phyloP scores from a whole-genome alignment of 2,329 filamentous ascomycete species.

The Periconia sp. region DNA sequence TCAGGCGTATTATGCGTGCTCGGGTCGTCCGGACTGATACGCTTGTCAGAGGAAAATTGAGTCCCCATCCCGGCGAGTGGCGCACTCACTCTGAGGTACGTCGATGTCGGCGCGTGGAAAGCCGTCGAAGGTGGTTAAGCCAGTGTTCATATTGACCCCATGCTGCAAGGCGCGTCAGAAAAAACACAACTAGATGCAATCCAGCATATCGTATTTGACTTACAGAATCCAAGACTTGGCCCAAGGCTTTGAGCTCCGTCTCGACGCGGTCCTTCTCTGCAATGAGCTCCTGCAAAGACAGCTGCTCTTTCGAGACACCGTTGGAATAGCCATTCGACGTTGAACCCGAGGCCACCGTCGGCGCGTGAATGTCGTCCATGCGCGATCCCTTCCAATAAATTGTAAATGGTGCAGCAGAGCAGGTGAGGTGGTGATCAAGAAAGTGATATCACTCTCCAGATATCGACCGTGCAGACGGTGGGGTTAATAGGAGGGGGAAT shows the following conservation, averaged over 20 bases:
- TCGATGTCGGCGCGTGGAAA: slow-evolving; percentile 93
- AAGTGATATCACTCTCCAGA: slow-evolving; percentile 5
- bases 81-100: slow-evolving; percentile 78
- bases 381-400: slow-evolving; percentile 51
- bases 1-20: slow-evolving; percentile 81
- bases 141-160: slow-evolving; percentile 88
- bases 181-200: slow-evolving; percentile 1
- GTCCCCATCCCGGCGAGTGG: slow-evolving; percentile 1
- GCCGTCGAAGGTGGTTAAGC: slow-evolving; percentile 83
- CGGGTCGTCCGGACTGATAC: slow-evolving; percentile 83
- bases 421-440: background rate
- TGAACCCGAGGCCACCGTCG: slow-evolving; percentile 77
- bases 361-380: slow-evolving; percentile 70
- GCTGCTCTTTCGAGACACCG: slow-evolving; percentile 61
- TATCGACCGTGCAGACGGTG: background rate
- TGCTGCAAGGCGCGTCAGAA: slow-evolving; percentile 61
- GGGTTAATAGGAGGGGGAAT: slow-evolving; percentile 2
- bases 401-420: slow-evolving; percentile 1
- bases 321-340: slow-evolving; percentile 62
- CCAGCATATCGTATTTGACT: slow-evolving; percentile 27
- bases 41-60: slow-evolving; percentile 14
- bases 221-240: slow-evolving; percentile 86
- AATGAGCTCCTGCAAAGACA: slow-evolving; percentile 79
- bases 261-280: slow-evolving; percentile 83
- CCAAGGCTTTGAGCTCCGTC: slow-evolving; percentile 80